phyloP scores from a whole-genome alignment of 2,329 filamentous ascomycete genomes.

The Colletotrichum aenigma region DNA sequence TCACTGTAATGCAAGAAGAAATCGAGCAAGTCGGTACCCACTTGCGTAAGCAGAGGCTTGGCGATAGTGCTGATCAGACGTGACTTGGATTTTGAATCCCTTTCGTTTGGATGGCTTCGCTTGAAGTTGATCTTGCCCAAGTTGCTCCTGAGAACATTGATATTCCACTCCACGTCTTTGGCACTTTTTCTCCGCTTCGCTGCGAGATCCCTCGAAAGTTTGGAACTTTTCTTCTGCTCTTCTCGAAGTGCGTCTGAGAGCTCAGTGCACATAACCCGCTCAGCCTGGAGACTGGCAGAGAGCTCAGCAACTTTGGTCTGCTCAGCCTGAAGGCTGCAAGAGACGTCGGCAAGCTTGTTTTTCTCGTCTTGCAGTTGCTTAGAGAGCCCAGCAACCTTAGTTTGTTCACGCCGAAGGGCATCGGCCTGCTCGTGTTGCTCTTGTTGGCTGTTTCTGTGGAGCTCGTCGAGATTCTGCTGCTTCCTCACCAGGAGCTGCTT shows the following conservation, averaged over 20 bases:
- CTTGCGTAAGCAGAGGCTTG: fast-evolving
- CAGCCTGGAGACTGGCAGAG: neutral
- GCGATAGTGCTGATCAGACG: neutral
- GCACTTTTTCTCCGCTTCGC: neutral
- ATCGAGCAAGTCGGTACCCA: neutral
- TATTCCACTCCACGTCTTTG: neutral
- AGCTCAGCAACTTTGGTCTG: no score
- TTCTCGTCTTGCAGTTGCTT: neutral
- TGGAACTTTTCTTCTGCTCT: neutral
- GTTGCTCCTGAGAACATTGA: fast-evolving
- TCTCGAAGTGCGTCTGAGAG: neutral
- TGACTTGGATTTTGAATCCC: neutral
- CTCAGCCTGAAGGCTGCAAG: neutral
- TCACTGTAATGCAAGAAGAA: fast-evolving
- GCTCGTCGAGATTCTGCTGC: fast-evolving
- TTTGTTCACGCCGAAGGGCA: fast-evolving
- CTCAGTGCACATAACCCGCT: neutral
- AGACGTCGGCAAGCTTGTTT: neutral
- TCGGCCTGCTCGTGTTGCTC: fast-evolving
- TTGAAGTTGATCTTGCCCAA: neutral
- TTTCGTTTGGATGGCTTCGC: neutral
- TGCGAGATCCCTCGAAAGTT: neutral
- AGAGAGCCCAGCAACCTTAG: fast-evolving
- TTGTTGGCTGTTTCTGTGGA: fast-evolving
- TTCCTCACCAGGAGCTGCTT: neutral